phyloP scores from a whole-genome alignment of 2,329 filamentous ascomycete genomes.

The Botryosphaeria dothidea region DNA sequence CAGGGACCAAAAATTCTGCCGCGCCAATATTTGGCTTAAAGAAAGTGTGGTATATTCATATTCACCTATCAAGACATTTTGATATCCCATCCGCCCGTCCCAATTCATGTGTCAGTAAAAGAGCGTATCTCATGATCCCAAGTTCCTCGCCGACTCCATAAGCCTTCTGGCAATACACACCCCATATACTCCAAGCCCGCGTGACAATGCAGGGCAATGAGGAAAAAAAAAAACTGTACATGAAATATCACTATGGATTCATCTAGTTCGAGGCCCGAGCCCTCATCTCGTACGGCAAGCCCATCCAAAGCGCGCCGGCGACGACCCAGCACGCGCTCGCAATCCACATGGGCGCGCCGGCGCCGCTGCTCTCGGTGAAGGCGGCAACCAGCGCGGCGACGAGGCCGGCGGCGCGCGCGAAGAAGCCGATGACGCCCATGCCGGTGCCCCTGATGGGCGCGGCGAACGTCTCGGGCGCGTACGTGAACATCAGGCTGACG shows the following conservation, averaged over 20 bases:
- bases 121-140: not conserved
- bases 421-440: conserved; percentile 69
- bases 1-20: too few species aligned
- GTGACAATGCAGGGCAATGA: not conserved
- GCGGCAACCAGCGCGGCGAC: conserved; percentile 68
- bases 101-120: not conserved
- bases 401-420: conserved; percentile 68
- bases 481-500: conserved; percentile 74
- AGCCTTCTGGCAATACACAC: not conserved
- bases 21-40: too few species aligned
- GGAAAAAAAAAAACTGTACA: not conserved
- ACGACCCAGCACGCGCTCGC: conserved; percentile 45
- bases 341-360: conserved; percentile 45
- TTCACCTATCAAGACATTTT: not conserved
- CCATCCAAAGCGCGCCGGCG: conserved; percentile 43
- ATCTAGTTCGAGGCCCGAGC: conserved; percentile 21
- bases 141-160: not conserved
- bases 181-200: not conserved
- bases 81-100: not conserved
- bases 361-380: conserved; percentile 36
- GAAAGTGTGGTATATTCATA: not conserved
- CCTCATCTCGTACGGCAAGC: conserved; percentile 45
- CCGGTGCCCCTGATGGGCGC: conserved; percentile 71
- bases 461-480: conserved; percentile 75
- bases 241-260: not conserved